phyloP scores from a whole-genome alignment of 2,329 filamentous ascomycete genomes.

The Stachybotrys echinatus region DNA sequence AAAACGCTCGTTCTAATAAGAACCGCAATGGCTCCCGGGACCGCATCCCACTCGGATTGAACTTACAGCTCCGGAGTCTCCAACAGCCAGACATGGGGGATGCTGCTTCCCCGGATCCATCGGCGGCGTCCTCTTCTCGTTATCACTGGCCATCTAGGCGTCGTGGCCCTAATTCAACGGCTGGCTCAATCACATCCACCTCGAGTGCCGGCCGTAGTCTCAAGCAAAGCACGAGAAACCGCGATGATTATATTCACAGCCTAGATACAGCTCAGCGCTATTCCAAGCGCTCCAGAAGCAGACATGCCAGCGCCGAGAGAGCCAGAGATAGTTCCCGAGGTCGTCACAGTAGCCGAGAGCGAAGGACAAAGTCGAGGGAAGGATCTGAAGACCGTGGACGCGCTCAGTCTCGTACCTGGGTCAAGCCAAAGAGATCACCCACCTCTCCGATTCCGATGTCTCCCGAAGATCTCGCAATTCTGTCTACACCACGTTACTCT shows the following conservation, averaged over 20 bases:
- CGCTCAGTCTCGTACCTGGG: conserved; percentile 56
- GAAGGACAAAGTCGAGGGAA: conserved; percentile 51
- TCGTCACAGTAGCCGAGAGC: conserved; percentile 43
- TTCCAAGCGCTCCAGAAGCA: conserved; percentile 47
- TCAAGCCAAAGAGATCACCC: conserved; percentile 78
- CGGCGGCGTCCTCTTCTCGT: conserved; percentile 45
- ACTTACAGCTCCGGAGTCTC: conserved; percentile 59
- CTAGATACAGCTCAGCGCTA: conserved; percentile 71
- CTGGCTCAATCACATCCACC: conserved; percentile 52
- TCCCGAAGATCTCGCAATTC: conserved; percentile 70
- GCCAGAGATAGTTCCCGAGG: conserved; percentile 34
- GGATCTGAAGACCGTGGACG: conserved; percentile 67
- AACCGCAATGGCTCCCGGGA: conserved; percentile 68
- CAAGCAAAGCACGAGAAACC: conserved; percentile 51
- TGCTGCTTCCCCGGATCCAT: conserved; percentile 52
- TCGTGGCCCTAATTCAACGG: conserved; percentile 48
- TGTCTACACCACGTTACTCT: conserved; percentile 41
- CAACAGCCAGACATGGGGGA: conserved; percentile 46
- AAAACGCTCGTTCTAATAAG: conserved; percentile 45
- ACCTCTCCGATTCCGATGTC: conserved; percentile 94
- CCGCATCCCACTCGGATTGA: conserved; percentile 67
- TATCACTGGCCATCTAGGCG: conserved; percentile 52
- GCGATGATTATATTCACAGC: conserved; percentile 83
- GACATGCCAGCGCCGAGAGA: conserved; percentile 48
- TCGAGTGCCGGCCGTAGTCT: conserved; percentile 47